phyloP scores from a whole-genome alignment of 2,329 filamentous ascomycete genomes.

The Keithomyces neogunnii region DNA sequence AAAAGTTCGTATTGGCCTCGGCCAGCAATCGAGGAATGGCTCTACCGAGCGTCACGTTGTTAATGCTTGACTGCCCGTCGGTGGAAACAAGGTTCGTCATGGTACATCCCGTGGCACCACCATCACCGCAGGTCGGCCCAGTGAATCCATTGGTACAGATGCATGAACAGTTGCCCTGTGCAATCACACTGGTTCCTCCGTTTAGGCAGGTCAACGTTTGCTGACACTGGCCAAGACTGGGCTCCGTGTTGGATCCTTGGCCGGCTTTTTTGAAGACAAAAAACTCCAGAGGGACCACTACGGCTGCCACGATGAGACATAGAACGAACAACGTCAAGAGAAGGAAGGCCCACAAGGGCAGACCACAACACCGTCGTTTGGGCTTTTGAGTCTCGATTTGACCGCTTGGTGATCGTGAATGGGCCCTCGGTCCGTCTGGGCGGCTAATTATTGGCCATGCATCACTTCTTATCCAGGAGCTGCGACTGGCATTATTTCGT shows the following conservation, averaged over 20 bases:
- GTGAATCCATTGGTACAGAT: constrained; percentile 87
- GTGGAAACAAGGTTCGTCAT: constrained; percentile 37
- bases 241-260: constrained; percentile 25
- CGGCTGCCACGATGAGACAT: constrained; percentile 67
- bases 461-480: constrained; percentile 32
- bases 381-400: constrained; percentile 13
- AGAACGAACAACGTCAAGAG: constrained; percentile 56
- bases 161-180: constrained; percentile 65
- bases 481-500: constrained; percentile 33
- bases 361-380: constrained; percentile 66
- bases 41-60: constrained; percentile 72
- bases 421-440: constrained; percentile 8
- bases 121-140: constrained; percentile 40
- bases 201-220: constrained; percentile 62
- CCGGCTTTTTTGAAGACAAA: constrained; percentile 48
- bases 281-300: constrained; percentile 67
- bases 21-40: constrained; percentile 68
- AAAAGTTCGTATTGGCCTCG: constrained; percentile 59
- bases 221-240: constrained; percentile 45
- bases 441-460: constrained; percentile 41
- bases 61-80: constrained; percentile 29
- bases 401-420: constrained; percentile 8
- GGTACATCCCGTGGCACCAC: constrained; percentile 42
- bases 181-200: constrained; percentile 68
- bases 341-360: constrained; percentile 73